A percentile compares a stretch with the other conserved stretches of the same genome.
Conservation (phyloP, 768 basidiomycete species). For the Pseudohyphozyma bogoriensis region DNA sequence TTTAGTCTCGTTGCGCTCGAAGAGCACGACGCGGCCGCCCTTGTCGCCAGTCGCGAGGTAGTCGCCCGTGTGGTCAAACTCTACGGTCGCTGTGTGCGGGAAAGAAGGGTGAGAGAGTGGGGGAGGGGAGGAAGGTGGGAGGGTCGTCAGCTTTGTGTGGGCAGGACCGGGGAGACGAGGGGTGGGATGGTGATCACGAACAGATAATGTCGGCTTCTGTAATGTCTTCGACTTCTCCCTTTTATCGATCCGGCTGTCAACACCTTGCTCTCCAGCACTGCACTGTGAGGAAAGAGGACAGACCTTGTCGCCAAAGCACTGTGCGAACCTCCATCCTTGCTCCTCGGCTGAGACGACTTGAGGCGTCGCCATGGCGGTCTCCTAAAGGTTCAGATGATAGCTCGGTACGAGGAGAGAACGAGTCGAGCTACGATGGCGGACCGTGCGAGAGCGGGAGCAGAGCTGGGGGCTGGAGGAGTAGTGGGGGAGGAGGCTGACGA, state of each 20-base stretch:
- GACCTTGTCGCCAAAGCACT: conserved; percentile 98
- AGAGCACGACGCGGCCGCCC: conserved; percentile 94
- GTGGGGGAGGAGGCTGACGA: no score
- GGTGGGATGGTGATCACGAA: neutral
- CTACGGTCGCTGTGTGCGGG: conserved; percentile 59
- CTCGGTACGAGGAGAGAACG: no score
- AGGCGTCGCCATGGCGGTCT: neutral
- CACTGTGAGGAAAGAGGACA: neutral
- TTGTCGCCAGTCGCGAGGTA: conserved; percentile 99
- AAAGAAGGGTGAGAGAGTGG: neutral
- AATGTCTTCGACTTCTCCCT: conserved; percentile 89
- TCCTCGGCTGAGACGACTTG: conserved; percentile 22
- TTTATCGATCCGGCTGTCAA: neutral
- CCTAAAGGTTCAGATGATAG: no score
- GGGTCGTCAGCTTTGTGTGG: neutral
- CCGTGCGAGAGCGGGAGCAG: no score
- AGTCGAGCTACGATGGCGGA: no score
- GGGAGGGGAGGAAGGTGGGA: neutral
- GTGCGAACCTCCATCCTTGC: conserved; percentile 89
- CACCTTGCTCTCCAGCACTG: neutral
- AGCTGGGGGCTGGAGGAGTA: no score
- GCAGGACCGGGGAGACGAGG: neutral
- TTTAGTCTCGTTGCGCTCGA: conserved; percentile 98
- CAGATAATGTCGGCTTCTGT: conserved; percentile 99
- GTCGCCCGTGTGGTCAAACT: conserved; percentile 98